Base-by-base conservation (phyloP, 306 rosid genomes). In the Abrus precatorius region DNA sequence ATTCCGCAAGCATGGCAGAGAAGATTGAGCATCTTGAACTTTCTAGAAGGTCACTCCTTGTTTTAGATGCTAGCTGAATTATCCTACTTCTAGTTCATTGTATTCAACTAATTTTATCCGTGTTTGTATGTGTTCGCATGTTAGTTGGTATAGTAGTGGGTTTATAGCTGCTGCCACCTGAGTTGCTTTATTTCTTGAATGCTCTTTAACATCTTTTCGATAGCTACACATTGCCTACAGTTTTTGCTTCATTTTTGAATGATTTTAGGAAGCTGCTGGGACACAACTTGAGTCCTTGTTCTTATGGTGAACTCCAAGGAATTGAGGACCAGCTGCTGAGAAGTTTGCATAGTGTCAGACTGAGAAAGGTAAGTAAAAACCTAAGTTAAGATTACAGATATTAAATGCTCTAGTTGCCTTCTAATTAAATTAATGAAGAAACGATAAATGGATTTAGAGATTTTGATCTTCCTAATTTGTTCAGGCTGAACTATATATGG, bases 181-280 rank as follows among this genome's bases (percentile, higher is more conserved):
- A 64, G 13, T 41, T 41, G 13, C 33, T 65, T 43, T 41, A 41
- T 9, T 41, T 41, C 3, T 7, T 28, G 65, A 14, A 65, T 65
- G n/a, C 14, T 65, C 33, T 41, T 20, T 9, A 65, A 43, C 52
- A 40, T 64, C 6, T 65, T 41, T 65, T 14, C 41, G 33, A 65
- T 20, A 20, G 33, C 7, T 13, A n/a, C 13, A 40, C 49, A n/a
- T 49, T 71, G 14, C 32, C 62, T 7, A 57, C 1, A 56, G 5
- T 14, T 74, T 43, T 43, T 55, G 48, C 7, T 32, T 28, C 33
- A 69, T 48, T 41, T 74, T 65, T 82, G 60, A 40, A 38, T 62
- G 30, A 73, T 20, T 78, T 79, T 68, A 93, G 98, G 90, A 88
- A 79, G 85, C 79, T 91, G 66, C 62, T 87, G 83, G 98, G 94